Evolutionary conservation across 257 asterid species (phyloP).

Genomic region (Solanum peruvianum): DNA sequence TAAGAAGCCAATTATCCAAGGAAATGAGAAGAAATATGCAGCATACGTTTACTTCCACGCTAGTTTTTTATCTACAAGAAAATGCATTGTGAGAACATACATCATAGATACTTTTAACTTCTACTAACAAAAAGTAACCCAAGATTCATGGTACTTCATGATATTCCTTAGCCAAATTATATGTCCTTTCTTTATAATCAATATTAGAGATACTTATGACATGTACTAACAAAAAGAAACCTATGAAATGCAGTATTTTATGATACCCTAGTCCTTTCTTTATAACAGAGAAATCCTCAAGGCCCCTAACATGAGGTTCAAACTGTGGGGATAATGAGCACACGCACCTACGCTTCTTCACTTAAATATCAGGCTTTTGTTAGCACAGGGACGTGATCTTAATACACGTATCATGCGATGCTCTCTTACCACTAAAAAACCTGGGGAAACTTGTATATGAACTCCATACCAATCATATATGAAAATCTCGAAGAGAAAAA

Average conservation of each 20-base stretch:
- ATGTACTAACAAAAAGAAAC: not conserved
- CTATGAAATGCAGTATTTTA: not conserved
- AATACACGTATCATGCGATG: not conserved
- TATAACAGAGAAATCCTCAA: not conserved
- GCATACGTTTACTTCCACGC: not conserved
- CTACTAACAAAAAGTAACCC: not conserved
- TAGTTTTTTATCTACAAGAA: not conserved
- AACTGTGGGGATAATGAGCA: not conserved
- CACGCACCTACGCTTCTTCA: not conserved
- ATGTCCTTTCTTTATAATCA: not conserved
- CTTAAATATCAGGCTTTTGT: not conserved
- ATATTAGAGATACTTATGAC: not conserved
- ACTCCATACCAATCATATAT: not conserved
- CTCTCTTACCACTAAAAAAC: not conserved
- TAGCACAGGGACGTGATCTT: not conserved
- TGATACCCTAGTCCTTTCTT: not conserved
- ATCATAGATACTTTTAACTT: not conserved
- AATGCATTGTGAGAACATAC: not conserved
- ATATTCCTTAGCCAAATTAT: not conserved
- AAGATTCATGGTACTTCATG: not conserved
- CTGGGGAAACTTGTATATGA: not conserved
- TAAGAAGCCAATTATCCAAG: not conserved
- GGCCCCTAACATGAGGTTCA: not conserved
- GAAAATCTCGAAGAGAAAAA: not conserved
- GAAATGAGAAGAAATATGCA: not conserved